Evolutionary conservation across 345 rosid genomes (phyloP), one percentile per base, ranked within the genome.

Genomic region (Hibiscus trionum): DNA sequence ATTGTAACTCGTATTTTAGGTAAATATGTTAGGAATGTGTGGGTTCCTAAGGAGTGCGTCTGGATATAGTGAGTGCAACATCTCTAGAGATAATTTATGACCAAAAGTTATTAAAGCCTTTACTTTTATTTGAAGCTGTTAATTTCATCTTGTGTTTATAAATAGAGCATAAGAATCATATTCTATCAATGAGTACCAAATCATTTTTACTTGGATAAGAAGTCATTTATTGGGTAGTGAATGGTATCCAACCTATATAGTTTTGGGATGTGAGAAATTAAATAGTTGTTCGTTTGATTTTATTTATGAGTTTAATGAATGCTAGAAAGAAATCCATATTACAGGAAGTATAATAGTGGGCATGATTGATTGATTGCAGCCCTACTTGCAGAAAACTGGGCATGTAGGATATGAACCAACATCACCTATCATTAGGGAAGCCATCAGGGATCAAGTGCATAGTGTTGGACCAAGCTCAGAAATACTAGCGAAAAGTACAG

Each of bases 401-500:
- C 85, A 82, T 73, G 71, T 83, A 72, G 86, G 78, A 33, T 78
- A 70, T 83, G 91, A 86, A 59, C 88, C 85, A 63, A 79, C 82
- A 70, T 84, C 90, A 44, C 79, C 90, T 24, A 61, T 84, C 33
- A 88, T 93, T 65, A 86, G 79, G 79, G 91, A 86, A 78, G 87
- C 91, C 27, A n/a, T 79, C 56, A 80, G 79, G 71, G 93, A 88
- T 75, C 92, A 88, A 73, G 83, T 72, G 58, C 88, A 87, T 52
- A 80, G 80, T 52, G 78, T 77, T 75, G 91, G 87, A 75, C 89
- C 89, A 3, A 84, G 83, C 79, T 77, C 91, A 50, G 90, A 93
- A 71, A 86, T 82, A 69, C 83, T 90, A 66, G 83, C 86, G 19
- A 86, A 87, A 88, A 84, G 93, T 65, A 88, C 96, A 0, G 96